Percentiles rank a stretch among this genome's conserved stretches.
Conservation (phyloP, 768 basidiomycete genomes). For the Mycena crocata region DNA sequence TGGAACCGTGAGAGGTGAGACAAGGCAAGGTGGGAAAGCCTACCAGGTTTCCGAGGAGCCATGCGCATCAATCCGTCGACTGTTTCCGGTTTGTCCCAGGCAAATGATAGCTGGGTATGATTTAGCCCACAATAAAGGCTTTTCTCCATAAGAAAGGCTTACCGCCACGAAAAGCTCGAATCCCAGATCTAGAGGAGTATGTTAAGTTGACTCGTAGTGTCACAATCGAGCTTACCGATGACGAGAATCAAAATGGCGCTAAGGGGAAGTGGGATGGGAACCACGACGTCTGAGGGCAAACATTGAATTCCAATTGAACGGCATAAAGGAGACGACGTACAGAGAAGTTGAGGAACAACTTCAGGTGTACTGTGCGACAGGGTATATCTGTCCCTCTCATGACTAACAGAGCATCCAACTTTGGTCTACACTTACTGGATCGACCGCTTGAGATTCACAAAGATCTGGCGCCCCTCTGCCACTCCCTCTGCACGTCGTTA, state of each 20-base stretch:
- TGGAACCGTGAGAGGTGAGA: background rate
- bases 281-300: conserved; percentile 64
- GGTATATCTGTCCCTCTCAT: conserved; percentile 59
- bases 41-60: conserved; percentile 74
- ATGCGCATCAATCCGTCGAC: conserved; percentile 75
- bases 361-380: conserved; percentile 76
- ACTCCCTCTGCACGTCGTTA: conserved; percentile 63
- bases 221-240: conserved; percentile 59
- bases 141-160: conserved; percentile 38
- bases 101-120: conserved; percentile 66
- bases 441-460: conserved; percentile 77
- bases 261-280: conserved; percentile 73
- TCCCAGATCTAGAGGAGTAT: conserved; percentile 64
- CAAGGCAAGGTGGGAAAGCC: conserved; percentile 5
- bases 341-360: conserved; percentile 75
- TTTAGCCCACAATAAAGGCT: background rate
- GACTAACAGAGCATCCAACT: background rate
- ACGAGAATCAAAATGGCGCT: conserved; percentile 79
- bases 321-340: conserved; percentile 47
- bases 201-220: background rate
- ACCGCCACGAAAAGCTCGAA: conserved; percentile 78
- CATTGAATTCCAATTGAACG: conserved; percentile 9
- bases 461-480: conserved; percentile 75
- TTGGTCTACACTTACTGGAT: conserved; percentile 60
- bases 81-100: conserved; percentile 79